These are phyloP conservation scores for Capsella rubella DNA, from an alignment of 441 rosid species.

Conservation along the genomic window DNA sequence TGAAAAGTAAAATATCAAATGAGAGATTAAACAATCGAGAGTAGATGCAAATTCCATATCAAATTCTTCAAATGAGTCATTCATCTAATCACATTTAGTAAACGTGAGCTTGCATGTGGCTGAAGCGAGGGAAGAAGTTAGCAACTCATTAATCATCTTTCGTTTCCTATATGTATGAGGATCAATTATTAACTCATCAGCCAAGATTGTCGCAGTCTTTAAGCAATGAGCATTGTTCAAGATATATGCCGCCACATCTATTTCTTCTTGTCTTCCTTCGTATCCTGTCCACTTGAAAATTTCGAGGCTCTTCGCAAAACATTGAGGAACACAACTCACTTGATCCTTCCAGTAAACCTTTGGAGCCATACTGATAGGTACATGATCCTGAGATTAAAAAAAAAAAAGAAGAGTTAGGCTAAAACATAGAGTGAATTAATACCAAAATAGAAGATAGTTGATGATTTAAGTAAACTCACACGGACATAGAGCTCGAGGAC, in stretches of 20 bases:
- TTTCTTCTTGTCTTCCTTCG: neutral
- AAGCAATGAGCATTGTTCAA: neutral
- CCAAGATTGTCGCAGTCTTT: neutral
- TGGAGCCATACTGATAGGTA: neutral
- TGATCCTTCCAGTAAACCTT: neutral
- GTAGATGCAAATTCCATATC: neutral
- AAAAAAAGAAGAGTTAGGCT: too few species aligned
- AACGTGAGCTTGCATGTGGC: conserved; percentile 1
- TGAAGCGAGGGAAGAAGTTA: neutral
- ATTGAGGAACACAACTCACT: neutral
- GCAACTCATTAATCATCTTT: neutral
- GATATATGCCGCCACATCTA: neutral
- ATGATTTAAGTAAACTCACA: too few species aligned
- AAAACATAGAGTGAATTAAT: too few species aligned
- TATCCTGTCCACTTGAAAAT: neutral
- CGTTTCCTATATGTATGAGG: neutral
- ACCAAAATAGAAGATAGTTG: too few species aligned
- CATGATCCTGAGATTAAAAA: too few species aligned
- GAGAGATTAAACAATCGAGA: neutral
- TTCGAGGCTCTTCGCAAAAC: neutral
- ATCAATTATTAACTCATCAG: neutral
- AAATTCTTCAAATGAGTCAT: neutral
- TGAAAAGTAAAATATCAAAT: neutral
- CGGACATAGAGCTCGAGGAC: too few species aligned
- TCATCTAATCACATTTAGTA: neutral